Percentiles rank a stretch among this genome's conserved stretches.
Evolutionary conservation across 78 protist species (phyloP).

Genomic region (Anaeramoeba flamelloides): DNA sequence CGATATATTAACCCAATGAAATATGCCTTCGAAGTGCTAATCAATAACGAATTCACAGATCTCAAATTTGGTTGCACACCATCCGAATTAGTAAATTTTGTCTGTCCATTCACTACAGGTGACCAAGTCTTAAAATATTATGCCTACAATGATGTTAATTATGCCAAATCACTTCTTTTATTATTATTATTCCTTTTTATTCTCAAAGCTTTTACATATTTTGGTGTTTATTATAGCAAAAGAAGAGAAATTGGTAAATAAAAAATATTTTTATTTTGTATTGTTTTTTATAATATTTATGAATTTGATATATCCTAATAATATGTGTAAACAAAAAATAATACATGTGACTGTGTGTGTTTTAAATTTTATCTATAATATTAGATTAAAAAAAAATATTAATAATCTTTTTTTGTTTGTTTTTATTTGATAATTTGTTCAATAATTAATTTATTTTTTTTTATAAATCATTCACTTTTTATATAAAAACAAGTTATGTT

Average conservation of each 20-base stretch:
- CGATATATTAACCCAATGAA: neutral
- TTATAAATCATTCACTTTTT: too few species aligned
- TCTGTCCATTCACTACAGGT: neutral
- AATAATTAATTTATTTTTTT: too few species aligned
- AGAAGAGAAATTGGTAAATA: neutral
- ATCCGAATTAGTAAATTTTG: neutral
- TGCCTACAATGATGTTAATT: neutral
- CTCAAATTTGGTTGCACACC: neutral
- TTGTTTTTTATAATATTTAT: too few species aligned
- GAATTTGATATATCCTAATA: too few species aligned
- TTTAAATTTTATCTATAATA: too few species aligned
- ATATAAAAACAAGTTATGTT: too few species aligned
- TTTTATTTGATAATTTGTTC: too few species aligned
- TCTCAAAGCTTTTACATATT: neutral
- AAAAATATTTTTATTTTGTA: neutral
- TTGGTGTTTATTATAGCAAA: neutral
- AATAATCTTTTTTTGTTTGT: too few species aligned
- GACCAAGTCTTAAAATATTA: neutral
- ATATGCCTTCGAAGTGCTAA: neutral
- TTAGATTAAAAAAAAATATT: too few species aligned
- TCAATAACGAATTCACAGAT: neutral
- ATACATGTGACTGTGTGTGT: too few species aligned
- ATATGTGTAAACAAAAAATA: too few species aligned
- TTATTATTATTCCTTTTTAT: neutral
- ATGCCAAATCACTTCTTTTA: neutral